Evolutionary conservation across 2,329 filamentous ascomycete genomes (phyloP), one percentile per base, ranked within the genome.

Genomic region (Chrysoporthe puriensis): DNA sequence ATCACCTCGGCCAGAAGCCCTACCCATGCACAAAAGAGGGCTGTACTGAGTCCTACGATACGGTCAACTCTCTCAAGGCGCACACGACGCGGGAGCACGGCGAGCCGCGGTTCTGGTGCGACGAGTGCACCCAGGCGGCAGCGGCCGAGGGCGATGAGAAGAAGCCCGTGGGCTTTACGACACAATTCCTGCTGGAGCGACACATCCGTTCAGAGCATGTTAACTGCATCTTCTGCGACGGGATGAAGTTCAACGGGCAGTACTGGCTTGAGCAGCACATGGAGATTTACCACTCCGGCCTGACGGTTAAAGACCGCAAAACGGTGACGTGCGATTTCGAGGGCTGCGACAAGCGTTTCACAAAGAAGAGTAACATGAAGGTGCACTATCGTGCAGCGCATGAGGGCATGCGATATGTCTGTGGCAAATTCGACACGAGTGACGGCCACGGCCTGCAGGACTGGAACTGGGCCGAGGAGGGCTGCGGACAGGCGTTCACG

Each of bases 351-450:
- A 92, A 92, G 74, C 87, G 84, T 64, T 97, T 97, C 78, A 94
- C 92, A 21, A 92, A 91, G 75, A 88, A 87, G 70, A 90, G 91
- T n/a, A 97, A 97, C 73, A 84, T 97, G 63, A 91, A 90, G 18
- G 87, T 90, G 0, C 95, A 98, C 75, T 83, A 95, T 65, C 89
- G 90, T 67, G 90, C 87, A 13, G 89, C 90, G 0, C 95, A 97
- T 75, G 86, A 93, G 71, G 90, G 92, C 21, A 82, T 89, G 71
- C 88, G 89, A 11, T 97, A 92, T 74, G 83, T 92, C n/a, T 97
- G 95, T 74, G 92, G 92, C 18, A 80, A 89, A 60, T 85, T 88
- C 13, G 87, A 91, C 72, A 80, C 94, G 1, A 81, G 80, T 9
- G 76, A 79, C 54, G 5, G 84, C 81, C n/a, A 82, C 82, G 88